Percentiles rank a stretch among this genome's conserved stretches.
Conservation (phyloP, 1,284 basidiomycete genomes). For the Trichosporon coremiiforme region DNA sequence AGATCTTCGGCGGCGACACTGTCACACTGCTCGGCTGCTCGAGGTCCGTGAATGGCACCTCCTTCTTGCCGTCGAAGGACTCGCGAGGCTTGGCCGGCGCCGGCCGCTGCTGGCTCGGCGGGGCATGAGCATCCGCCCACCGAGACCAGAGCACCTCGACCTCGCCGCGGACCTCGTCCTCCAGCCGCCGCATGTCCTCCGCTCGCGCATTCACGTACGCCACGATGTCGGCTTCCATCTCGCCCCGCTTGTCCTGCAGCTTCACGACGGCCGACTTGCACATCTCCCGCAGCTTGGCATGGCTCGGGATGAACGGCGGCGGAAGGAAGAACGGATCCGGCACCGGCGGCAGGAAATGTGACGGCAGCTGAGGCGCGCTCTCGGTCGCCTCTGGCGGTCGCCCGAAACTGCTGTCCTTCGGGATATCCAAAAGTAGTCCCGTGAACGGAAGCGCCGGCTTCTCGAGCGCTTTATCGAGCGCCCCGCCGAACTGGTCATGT, state of each 20-base stretch:
- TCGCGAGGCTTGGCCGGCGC: background rate
- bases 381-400: conserved; percentile 30
- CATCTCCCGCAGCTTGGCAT: conserved; percentile 51
- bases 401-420: conserved; percentile 30
- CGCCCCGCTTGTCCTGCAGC: conserved; percentile 38
- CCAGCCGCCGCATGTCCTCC: conserved; percentile 43
- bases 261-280: conserved; percentile 44
- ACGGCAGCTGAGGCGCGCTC: conserved; percentile 26
- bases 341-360: conserved; percentile 38
- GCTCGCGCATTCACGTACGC: conserved; percentile 43
- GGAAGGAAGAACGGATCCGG: conserved; percentile 57
- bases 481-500: conserved; percentile 36
- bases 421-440: conserved; percentile 31
- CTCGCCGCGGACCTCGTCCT: conserved; percentile 49
- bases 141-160: conserved; percentile 53
- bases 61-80: conserved; percentile 17
- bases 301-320: conserved; percentile 57
- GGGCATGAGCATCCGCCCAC: conserved; percentile 40
- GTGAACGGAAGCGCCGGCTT: conserved; percentile 34
- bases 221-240: conserved; percentile 48
- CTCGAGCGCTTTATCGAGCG: conserved; percentile 28
- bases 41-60: conserved; percentile 21
- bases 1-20: conserved; percentile 6
- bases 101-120: background rate
- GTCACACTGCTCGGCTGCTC: conserved; percentile 22